These are phyloP conservation scores for Tetrapisispora pingtungensis DNA, from an alignment of 805 yeast genomes.

Conservation along the genomic window DNA sequence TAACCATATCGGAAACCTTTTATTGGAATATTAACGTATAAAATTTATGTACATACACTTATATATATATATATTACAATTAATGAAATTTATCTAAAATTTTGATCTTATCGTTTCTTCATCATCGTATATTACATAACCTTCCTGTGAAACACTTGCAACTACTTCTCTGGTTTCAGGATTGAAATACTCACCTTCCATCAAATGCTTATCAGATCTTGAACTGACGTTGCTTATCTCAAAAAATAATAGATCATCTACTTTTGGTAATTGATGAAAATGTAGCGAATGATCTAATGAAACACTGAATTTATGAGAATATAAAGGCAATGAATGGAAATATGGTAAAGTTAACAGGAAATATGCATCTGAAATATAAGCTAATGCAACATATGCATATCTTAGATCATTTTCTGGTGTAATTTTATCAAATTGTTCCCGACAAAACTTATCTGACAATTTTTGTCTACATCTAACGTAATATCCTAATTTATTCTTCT, in stretches of 20 bases:
- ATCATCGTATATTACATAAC: conserved; percentile 31
- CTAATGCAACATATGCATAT: conserved; percentile 46
- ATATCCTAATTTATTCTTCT: conserved; percentile 17
- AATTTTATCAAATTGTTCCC: conserved; percentile 4
- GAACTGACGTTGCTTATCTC: conserved; percentile 41
- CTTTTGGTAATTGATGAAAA: conserved; percentile 42
- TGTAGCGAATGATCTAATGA: conserved; percentile 60
- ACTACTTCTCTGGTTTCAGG: conserved; percentile 39
- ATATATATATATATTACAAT: background rate
- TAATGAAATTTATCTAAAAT: conserved; percentile 7
- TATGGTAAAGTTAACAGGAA: conserved; percentile 44
- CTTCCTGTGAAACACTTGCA: conserved; percentile 60
- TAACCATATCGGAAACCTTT: background rate
- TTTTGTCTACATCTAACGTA: conserved; percentile 17
- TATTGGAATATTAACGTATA: background rate
- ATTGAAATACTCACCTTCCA: conserved; percentile 48
- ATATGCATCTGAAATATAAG: conserved; percentile 50
- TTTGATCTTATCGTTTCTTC: conserved; percentile 14
- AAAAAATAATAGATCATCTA: conserved; percentile 43
- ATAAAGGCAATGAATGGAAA: conserved; percentile 37
- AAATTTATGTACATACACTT: too few species aligned
- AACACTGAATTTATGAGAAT: conserved; percentile 42
- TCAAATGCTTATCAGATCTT: conserved; percentile 42
- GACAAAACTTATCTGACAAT: conserved; percentile 1
- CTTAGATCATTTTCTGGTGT: conserved; percentile 21